Percentiles rank a stretch among this genome's conserved stretches.
Conservation (phyloP, 495 filamentous ascomycete genomes). For the Usnea hakonensis region DNA sequence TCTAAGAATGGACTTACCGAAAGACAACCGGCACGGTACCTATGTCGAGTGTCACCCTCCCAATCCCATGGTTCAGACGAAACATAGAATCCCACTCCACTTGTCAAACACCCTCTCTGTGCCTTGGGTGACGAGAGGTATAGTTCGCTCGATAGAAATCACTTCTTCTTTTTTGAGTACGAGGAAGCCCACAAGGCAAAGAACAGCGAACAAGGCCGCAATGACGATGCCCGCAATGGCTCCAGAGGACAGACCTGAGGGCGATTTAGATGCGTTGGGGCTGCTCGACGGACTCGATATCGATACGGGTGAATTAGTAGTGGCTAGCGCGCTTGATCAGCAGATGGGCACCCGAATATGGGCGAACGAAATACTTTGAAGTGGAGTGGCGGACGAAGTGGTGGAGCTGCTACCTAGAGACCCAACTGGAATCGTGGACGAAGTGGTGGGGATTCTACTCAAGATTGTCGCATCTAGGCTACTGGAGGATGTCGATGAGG, state of each 20-base stretch:
- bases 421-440: background rate
- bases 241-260: background rate
- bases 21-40: too few species aligned
- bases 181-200: background rate
- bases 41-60: too few species aligned
- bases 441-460: background rate
- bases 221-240: slow-evolving; percentile 6
- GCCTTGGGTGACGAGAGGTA: too few species aligned
- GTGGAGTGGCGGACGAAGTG: background rate
- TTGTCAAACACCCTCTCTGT: too few species aligned
- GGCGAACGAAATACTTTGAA: background rate
- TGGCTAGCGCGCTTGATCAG: background rate
- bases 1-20: too few species aligned
- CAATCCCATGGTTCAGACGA: too few species aligned
- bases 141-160: too few species aligned
- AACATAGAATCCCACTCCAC: too few species aligned
- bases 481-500: background rate
- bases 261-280: background rate
- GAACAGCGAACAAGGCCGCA: background rate
- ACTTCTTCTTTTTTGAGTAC: too few species aligned
- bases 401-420: background rate
- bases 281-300: background rate
- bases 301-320: background rate
- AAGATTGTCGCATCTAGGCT: background rate
- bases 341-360: background rate